A percentile compares a stretch with the other conserved stretches of the same genome.
phyloP scores from a whole-genome alignment of 495 filamentous ascomycete species.

The Penicillium daleae region DNA sequence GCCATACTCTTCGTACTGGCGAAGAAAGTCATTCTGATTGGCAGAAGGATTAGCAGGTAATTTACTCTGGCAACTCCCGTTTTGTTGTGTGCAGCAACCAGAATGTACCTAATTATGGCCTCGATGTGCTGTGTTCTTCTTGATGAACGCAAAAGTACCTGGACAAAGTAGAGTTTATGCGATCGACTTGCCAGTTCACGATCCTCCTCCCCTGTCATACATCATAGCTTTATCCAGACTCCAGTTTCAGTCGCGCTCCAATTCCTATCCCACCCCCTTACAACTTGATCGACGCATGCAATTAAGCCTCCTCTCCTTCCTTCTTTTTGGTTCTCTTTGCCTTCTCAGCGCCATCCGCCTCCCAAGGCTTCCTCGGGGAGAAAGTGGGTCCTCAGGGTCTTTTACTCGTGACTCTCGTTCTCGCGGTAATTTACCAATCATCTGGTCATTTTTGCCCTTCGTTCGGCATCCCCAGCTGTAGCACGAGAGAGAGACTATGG shows the following conservation, averaged over 20 bases:
- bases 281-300: neutral
- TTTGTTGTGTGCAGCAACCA: neutral
- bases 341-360: neutral
- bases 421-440: neutral
- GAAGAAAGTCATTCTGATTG: neutral
- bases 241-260: neutral
- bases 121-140: neutral
- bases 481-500: no score
- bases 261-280: neutral
- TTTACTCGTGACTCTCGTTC: neutral
- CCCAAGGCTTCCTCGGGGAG: constrained; percentile 1
- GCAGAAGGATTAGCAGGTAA: neutral
- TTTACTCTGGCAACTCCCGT: neutral
- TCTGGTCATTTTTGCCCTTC: neutral
- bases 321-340: neutral
- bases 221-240: neutral
- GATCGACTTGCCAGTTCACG: constrained; percentile 1
- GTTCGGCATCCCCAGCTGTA: neutral
- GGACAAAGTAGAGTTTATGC: neutral
- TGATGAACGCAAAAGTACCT: neutral
- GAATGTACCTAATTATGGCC: neutral
- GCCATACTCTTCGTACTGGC: neutral
- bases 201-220: neutral
- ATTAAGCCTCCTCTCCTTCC: neutral
- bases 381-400: constrained; percentile 6